phyloP scores from a whole-genome alignment of 495 filamentous ascomycete species.

The Lepidopterella palustris region DNA sequence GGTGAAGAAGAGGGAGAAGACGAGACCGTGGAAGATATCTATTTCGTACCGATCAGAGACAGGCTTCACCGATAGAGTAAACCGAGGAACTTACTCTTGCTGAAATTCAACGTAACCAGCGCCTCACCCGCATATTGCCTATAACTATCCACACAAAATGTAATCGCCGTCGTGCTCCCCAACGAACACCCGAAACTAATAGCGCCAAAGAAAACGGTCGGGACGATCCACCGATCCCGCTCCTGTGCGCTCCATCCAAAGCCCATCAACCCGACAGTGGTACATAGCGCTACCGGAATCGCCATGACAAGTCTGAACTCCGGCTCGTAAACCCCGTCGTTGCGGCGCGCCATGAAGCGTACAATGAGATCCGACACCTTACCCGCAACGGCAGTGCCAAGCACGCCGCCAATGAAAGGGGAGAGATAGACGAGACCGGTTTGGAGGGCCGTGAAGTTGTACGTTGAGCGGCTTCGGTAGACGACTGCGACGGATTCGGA shows the following conservation, averaged over 20 bases:
- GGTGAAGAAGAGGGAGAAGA: conserved; percentile 89
- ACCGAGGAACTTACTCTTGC: conserved; percentile 58
- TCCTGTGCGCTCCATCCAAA: conserved; percentile 81
- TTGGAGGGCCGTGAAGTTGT: conserved; percentile 70
- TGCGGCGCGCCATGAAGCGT: conserved; percentile 66
- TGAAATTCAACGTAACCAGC: conserved; percentile 85
- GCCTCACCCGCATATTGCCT: conserved; percentile 91
- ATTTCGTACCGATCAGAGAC: background rate
- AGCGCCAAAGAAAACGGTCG: conserved; percentile 85
- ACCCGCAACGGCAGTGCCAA: conserved; percentile 85
- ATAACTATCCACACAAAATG: conserved; percentile 88
- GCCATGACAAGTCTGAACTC: conserved; percentile 93
- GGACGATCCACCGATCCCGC: conserved; percentile 77
- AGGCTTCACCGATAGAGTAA: too few relatives aligned
- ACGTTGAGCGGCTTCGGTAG: conserved; percentile 58
- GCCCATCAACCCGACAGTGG: conserved; percentile 80
- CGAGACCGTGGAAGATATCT: conserved; percentile 81
- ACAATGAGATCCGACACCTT: conserved; percentile 81
- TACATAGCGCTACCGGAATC: conserved; percentile 69
- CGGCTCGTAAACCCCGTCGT: conserved; percentile 88
- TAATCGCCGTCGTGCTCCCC: conserved; percentile 86
- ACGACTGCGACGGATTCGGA: conserved; percentile 80
- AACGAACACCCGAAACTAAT: conserved; percentile 91
- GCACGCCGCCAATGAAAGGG: conserved; percentile 80
- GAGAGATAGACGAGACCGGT: conserved; percentile 83